Conservation (phyloP, 371 early-diverging fungal genomes). For the Dentiscutata heterogama region DNA sequence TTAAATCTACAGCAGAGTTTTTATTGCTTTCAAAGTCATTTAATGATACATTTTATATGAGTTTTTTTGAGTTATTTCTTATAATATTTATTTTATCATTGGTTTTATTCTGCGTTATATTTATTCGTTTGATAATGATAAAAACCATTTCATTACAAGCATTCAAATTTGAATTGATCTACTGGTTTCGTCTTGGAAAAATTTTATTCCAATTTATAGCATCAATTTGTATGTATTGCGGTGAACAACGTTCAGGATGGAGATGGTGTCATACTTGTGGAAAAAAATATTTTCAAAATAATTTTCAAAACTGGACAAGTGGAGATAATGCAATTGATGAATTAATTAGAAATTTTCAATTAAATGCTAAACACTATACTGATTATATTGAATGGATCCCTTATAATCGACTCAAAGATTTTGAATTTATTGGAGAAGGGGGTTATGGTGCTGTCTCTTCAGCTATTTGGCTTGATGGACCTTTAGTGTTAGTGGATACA, state of each 20-base stretch:
- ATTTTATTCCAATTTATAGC: not conserved
- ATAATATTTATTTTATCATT: too few relatives aligned
- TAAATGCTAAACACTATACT: not conserved
- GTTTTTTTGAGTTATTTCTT: too few relatives aligned
- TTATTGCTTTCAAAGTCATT: too few relatives aligned
- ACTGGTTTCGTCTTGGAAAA: not conserved
- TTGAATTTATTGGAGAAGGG: not conserved
- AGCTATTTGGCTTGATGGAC: conserved; percentile 26
- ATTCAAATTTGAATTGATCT: not conserved
- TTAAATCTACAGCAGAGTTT: too few relatives aligned
- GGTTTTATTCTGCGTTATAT: too few relatives aligned
- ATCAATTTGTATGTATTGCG: not conserved
- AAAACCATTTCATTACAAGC: not conserved
- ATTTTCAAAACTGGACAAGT: conserved; percentile 22
- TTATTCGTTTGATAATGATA: not conserved
- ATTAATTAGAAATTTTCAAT: conserved; percentile 17
- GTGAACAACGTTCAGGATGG: not conserved
- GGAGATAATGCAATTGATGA: conserved; percentile 17
- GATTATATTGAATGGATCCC: conserved; percentile 34
- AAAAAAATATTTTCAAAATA: not conserved
- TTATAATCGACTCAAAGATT: not conserved
- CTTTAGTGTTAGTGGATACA: not conserved
- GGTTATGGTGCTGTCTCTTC: conserved; percentile 4
- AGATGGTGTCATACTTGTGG: not conserved
- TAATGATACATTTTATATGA: too few relatives aligned